Conservation (phyloP, 345 rosid species). For the Eucalyptus fibrosa region DNA sequence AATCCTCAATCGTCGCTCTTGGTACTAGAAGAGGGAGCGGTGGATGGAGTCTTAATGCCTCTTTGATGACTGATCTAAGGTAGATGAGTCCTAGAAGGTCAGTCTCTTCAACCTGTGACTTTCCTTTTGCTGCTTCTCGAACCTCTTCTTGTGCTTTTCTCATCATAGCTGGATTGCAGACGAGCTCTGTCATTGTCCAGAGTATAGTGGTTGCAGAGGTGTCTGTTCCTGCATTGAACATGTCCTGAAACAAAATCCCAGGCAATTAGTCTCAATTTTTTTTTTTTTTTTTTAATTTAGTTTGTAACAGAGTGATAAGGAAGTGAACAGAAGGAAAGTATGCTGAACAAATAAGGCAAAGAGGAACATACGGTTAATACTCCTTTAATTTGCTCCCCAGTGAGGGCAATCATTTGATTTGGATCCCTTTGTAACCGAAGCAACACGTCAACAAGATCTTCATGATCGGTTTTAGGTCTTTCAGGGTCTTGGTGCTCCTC, state of each 20-base stretch:
- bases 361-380: conserved; percentile 3
- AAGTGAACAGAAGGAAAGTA: not conserved
- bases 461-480: conserved; percentile 1
- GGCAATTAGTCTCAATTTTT: not conserved
- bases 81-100: conserved; percentile 12
- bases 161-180: conserved; percentile 16
- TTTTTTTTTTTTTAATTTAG: not conserved
- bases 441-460: conserved; percentile 24
- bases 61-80: conserved; percentile 14
- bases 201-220: conserved; percentile 13
- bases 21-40: conserved; percentile 23
- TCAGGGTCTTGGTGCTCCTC: conserved; percentile 15
- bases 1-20: conserved; percentile 14
- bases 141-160: conserved; percentile 16
- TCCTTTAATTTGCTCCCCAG: conserved; percentile 8
- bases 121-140: conserved; percentile 4
- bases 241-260: conserved; percentile 10
- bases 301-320: not conserved
- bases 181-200: conserved; percentile 28
- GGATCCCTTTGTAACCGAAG: conserved; percentile 13
- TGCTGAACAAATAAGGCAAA: not conserved
- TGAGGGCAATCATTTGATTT: not conserved
- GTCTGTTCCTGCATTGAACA: conserved; percentile 30
- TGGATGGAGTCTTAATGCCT: conserved; percentile 23
- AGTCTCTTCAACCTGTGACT: conserved; percentile 4